Conservation (phyloP, 164 flowering plant species). For the Platanus orientalis region DNA sequence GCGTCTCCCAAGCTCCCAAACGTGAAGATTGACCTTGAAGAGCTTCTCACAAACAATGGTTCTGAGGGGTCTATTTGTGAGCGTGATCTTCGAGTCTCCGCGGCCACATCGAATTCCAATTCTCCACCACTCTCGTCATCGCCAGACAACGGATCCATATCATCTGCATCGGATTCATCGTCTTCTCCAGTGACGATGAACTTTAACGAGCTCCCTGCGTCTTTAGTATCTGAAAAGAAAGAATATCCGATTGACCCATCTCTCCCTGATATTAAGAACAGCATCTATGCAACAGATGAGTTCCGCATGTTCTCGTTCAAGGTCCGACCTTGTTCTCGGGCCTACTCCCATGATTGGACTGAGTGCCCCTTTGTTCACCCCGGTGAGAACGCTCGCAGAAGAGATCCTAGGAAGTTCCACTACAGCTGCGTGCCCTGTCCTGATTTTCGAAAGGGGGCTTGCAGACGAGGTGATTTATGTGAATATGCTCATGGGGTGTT, state of each 20-base stretch:
- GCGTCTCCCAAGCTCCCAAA: constrained; percentile 29
- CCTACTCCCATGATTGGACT: constrained; percentile 74
- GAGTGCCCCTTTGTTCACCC: constrained; percentile 77
- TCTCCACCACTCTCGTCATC: constrained; percentile 32
- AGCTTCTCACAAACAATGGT: constrained; percentile 18
- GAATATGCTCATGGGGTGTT: constrained; percentile 75
- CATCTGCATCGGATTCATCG: constrained; percentile 19
- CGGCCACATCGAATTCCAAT: constrained; percentile 16
- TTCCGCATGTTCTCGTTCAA: constrained; percentile 65
- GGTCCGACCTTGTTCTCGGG: constrained; percentile 60
- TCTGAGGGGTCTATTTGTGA: constrained; percentile 14
- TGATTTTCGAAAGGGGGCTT: constrained; percentile 54
- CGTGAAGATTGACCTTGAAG: constrained; percentile 27
- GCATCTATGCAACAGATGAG: constrained; percentile 58
- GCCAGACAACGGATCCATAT: constrained; percentile 24
- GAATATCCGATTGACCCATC: constrained; percentile 59
- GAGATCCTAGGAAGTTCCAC: constrained; percentile 59
- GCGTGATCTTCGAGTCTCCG: constrained; percentile 17
- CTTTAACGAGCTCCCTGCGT: constrained; percentile 16
- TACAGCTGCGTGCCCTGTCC: constrained; percentile 75
- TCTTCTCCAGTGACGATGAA: constrained; percentile 20
- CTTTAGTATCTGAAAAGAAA: constrained; percentile 36
- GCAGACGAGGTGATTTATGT: constrained; percentile 56
- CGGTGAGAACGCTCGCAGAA: constrained; percentile 62
- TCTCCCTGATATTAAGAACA: constrained; percentile 58